Percentiles rank a stretch among this genome's conserved stretches.
These are phyloP conservation scores for Pseudopyricularia cyperi DNA, from an alignment of 2,329 filamentous ascomycete species.

Conservation along the genomic window DNA sequence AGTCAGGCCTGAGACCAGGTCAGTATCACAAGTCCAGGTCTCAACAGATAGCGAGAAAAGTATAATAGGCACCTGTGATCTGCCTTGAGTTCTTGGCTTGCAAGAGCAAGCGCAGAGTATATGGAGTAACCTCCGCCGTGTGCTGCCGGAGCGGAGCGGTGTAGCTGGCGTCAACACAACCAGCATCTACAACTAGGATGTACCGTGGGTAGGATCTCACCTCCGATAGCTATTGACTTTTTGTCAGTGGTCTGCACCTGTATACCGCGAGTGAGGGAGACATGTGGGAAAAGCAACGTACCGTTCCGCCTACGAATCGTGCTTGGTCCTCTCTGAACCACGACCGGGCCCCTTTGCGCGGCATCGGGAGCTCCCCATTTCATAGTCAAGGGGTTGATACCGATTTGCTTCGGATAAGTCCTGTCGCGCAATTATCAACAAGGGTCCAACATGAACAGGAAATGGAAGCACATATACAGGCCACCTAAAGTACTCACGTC, in stretches of 20 bases:
- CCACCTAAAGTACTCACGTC: conserved; percentile 24
- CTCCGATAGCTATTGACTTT: conserved; percentile 8
- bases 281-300: conserved; percentile 23
- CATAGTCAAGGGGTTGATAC: conserved; percentile 81
- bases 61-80: conserved; percentile 44
- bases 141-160: conserved; percentile 9
- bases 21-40: neutral
- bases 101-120: conserved; percentile 86
- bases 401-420: conserved; percentile 87
- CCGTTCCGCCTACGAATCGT: conserved; percentile 75
- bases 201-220: conserved; percentile 1
- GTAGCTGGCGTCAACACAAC: neutral
- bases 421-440: conserved; percentile 17
- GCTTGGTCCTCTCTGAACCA: conserved; percentile 64
- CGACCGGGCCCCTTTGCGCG: conserved; percentile 66
- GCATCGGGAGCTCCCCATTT: conserved; percentile 76
- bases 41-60: neutral
- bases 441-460: neutral
- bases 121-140: conserved; percentile 85
- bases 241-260: neutral
- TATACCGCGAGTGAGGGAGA: neutral
- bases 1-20: conserved; percentile 34
- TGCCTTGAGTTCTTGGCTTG: conserved; percentile 73
- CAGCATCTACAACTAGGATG: neutral
- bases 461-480: neutral